phyloP scores from a whole-genome alignment of 108 stramenopile genomes.

The Bacterosira constricta region DNA sequence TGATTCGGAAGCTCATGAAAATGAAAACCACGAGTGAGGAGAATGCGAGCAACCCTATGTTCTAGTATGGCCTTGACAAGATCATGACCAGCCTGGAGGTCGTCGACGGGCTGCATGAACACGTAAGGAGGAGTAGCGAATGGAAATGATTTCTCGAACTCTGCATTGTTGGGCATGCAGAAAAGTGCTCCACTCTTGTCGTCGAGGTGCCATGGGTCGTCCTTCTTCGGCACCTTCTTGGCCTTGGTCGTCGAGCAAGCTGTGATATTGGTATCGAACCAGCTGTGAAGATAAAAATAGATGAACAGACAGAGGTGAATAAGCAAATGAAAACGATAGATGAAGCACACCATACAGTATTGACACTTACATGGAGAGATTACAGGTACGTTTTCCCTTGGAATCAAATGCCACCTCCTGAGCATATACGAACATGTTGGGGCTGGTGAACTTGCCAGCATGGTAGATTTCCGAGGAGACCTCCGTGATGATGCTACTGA shows the following conservation, averaged over 20 bases:
- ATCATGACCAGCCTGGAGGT: slow-evolving; percentile 14
- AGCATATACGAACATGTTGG: slow-evolving; percentile 5
- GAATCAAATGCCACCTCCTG: slow-evolving; percentile 41
- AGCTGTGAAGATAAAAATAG: slow-evolving; percentile 1
- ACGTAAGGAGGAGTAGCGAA: slow-evolving; percentile 15
- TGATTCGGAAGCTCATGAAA: slow-evolving; percentile 3
- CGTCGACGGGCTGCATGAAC: slow-evolving; percentile 35
- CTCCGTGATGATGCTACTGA: slow-evolving; percentile 11
- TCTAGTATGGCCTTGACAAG: slow-evolving; percentile 20
- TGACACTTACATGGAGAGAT: slow-evolving; percentile 33
- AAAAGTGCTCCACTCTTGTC: slow-evolving; percentile 24
- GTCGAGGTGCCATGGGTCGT: slow-evolving; percentile 27
- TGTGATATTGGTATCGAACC: slow-evolving; percentile 27
- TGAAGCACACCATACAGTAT: background rate
- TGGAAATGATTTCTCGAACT: slow-evolving; percentile 8
- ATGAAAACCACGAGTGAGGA: background rate
- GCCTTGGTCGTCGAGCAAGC: slow-evolving; percentile 33
- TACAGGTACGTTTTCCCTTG: slow-evolving; percentile 40
- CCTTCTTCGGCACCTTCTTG: slow-evolving; percentile 30
- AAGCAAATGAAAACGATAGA: background rate
- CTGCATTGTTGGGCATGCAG: slow-evolving; percentile 40
- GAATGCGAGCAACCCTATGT: slow-evolving; percentile 21
- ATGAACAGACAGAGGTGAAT: background rate
- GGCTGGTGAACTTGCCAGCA: background rate
- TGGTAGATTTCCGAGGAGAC: slow-evolving; percentile 20